Evolutionary conservation across 164 flowering plant genomes (phyloP).

Genomic region (Aristolochia contorta): DNA sequence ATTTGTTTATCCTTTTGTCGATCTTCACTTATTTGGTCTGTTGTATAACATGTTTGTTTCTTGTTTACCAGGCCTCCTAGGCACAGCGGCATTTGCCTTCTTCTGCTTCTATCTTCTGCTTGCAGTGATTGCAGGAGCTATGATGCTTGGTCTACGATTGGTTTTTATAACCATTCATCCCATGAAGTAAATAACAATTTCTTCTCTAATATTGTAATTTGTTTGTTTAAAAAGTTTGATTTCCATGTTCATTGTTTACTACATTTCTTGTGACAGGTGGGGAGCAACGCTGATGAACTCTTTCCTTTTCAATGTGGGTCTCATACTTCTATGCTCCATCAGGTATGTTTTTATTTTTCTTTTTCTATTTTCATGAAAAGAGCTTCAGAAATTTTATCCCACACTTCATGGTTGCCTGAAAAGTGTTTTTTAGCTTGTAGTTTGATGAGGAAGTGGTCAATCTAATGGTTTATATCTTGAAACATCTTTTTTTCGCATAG

Average conservation of each 20-base stretch:
- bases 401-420: no score
- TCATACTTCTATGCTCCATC: constrained; percentile 90
- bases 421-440: no score
- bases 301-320: constrained; percentile 85
- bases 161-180: constrained; percentile 98
- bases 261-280: constrained; percentile 49
- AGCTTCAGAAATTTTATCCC: no score
- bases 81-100: constrained; percentile 96
- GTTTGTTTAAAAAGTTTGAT: not conserved
- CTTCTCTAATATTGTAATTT: constrained; percentile 1
- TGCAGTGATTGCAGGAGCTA: constrained; percentile 95
- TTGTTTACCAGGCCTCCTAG: constrained; percentile 69
- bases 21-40: not conserved
- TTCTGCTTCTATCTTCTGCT: constrained; percentile 97
- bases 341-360: constrained; percentile 35
- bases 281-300: constrained; percentile 98
- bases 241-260: not conserved
- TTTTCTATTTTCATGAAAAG: no score
- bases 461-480: no score
- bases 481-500: no score
- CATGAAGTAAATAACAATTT: constrained; percentile 62
- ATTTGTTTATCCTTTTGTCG: not conserved
- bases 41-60: constrained; percentile 8
- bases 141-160: constrained; percentile 91
- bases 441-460: no score